These are phyloP conservation scores for Colletotrichum karsti DNA, from an alignment of 2,329 filamentous ascomycete species.

Conservation along the genomic window DNA sequence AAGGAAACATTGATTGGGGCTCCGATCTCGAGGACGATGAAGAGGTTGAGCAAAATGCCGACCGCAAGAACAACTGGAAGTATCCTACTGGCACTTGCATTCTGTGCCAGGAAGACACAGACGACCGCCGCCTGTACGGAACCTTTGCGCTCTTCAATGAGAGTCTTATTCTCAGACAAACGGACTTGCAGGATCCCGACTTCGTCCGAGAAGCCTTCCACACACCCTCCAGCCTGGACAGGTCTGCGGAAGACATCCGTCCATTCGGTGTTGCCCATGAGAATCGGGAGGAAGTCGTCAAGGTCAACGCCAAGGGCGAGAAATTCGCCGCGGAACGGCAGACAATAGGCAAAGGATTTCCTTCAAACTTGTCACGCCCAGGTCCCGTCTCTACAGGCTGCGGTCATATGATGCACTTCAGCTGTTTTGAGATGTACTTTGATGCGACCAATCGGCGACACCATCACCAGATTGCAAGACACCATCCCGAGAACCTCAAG, in stretches of 20 bases:
- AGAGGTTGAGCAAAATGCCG: slow-evolving; percentile 72
- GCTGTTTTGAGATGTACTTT: slow-evolving; percentile 92
- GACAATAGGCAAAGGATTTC: slow-evolving; percentile 89
- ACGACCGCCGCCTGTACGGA: slow-evolving; percentile 87
- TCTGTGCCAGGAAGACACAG: slow-evolving; percentile 94
- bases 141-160: slow-evolving; percentile 91
- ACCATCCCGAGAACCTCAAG: slow-evolving; percentile 85
- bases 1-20: slow-evolving; percentile 88
- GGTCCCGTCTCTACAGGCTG: slow-evolving; percentile 91
- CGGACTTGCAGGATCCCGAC: slow-evolving; percentile 81
- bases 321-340: slow-evolving; percentile 79
- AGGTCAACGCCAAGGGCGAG: slow-evolving; percentile 77
- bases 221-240: slow-evolving; percentile 84
- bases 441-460: slow-evolving; percentile 86
- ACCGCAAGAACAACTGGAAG: slow-evolving; percentile 81
- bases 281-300: slow-evolving; percentile 81
- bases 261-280: slow-evolving; percentile 92
- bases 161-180: slow-evolving; percentile 87
- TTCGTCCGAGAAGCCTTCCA: slow-evolving; percentile 84
- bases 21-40: slow-evolving; percentile 80
- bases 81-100: slow-evolving; percentile 96
- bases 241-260: slow-evolving; percentile 81
- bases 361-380: slow-evolving; percentile 68
- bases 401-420: slow-evolving; percentile 98
- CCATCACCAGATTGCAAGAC: slow-evolving; percentile 89